Evolutionary conservation across 208 protist genomes (phyloP).

Genomic region (Porcisia deanei): DNA sequence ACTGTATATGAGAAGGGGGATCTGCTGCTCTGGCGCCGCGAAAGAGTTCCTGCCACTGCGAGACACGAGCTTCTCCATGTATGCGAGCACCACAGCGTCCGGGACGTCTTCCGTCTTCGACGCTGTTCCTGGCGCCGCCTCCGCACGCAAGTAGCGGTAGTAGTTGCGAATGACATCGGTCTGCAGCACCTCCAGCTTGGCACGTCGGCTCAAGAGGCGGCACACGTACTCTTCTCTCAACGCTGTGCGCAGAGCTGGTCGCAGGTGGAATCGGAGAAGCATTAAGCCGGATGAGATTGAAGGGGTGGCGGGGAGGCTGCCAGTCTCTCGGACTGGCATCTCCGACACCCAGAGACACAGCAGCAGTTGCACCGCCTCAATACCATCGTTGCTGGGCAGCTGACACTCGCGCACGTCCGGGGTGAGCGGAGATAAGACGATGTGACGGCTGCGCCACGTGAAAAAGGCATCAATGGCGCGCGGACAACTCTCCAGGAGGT

Average conservation of each 20-base stretch:
- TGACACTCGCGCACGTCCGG: constrained; percentile 15
- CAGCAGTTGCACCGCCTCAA: constrained; percentile 38
- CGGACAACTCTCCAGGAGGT: constrained; percentile 52
- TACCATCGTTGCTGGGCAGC: background rate
- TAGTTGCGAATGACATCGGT: constrained; percentile 32
- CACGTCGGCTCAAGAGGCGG: constrained; percentile 30
- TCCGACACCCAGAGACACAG: constrained; percentile 35
- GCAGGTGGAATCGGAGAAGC: constrained; percentile 37
- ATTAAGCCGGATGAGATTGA: constrained; percentile 18
- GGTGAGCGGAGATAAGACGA: constrained; percentile 38
- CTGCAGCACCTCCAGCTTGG: constrained; percentile 22
- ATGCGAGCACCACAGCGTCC: constrained; percentile 20
- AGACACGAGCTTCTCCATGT: constrained; percentile 24
- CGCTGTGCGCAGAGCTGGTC: constrained; percentile 17
- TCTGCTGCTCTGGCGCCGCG: constrained; percentile 25
- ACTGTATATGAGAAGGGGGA: constrained; percentile 28
- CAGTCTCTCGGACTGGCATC: constrained; percentile 8
- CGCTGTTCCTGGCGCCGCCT: background rate
- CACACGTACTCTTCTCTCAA: constrained; percentile 43
- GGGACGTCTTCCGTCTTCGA: background rate
- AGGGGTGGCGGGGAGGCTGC: background rate
- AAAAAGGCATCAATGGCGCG: constrained; percentile 52
- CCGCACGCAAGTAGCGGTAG: constrained; percentile 33
- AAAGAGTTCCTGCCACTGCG: constrained; percentile 2
- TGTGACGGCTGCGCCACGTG: constrained; percentile 49